phyloP scores from a whole-genome alignment of 345 rosid genomes.

The rapeseed (Brassica napus) region DNA sequence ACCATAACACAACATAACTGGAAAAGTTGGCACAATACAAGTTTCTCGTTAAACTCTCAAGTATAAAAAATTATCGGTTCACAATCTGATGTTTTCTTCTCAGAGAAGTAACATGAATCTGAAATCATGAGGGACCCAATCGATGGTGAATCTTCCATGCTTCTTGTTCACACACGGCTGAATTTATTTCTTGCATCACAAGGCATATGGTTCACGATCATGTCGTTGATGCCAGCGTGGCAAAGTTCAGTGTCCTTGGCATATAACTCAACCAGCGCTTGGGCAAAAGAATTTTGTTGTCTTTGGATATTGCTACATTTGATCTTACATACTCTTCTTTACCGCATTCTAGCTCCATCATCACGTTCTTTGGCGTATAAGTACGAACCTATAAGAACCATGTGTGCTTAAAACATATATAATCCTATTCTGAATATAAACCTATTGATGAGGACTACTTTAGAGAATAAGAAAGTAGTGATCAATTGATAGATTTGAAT shows the following conservation, averaged over 20 bases:
- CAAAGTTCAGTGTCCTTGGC: constrained; percentile 61
- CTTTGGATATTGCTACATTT: constrained; percentile 52
- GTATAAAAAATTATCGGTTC: too few species aligned
- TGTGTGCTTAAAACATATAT: background rate
- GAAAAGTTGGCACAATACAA: too few species aligned
- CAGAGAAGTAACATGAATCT: constrained; percentile 40
- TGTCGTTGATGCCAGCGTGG: constrained; percentile 49
- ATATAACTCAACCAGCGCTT: constrained; percentile 64
- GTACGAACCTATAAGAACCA: too few species aligned
- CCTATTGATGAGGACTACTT: background rate
- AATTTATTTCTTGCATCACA: constrained; percentile 37
- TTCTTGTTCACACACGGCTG: constrained; percentile 42
- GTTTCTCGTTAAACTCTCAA: too few species aligned
- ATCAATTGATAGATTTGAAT: background rate
- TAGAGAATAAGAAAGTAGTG: background rate
- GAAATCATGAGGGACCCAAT: constrained; percentile 80
- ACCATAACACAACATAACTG: too few species aligned
- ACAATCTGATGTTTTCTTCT: too few species aligned
- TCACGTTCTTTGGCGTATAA: too few species aligned
- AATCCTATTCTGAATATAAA: background rate
- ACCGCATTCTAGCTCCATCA: constrained; percentile 73
- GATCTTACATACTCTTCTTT: constrained; percentile 74
- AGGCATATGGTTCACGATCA: constrained; percentile 50
- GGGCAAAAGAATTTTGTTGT: constrained; percentile 65
- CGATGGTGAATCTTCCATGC: constrained; percentile 48